Base-by-base conservation (phyloP, 768 basidiomycete genomes). In the Neoboletus subvelutipes region DNA sequence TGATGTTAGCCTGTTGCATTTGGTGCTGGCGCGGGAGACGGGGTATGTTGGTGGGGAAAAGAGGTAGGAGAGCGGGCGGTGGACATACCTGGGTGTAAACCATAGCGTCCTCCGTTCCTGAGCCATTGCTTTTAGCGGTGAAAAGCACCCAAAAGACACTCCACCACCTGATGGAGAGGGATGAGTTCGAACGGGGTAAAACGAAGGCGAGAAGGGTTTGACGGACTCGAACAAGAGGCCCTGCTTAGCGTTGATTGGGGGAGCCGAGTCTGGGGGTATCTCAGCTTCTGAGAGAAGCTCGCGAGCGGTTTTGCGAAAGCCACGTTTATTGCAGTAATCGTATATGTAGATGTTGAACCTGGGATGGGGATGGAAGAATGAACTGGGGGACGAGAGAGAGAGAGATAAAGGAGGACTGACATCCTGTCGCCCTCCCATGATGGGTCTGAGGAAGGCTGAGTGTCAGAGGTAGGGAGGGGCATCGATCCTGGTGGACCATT, bases 311-410 rank as follows among this genome's bases (percentile, higher is more conserved):
- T 86, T 88, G 64, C 71, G 75, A 63, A 84, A 92, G 52, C 90
- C 90, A 51, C 89, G 85, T 73, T 92, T 92, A 66, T 68, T 74
- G 74, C 90, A 92, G 66, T 92, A 92, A 75, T 92, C 90, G 67
- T 87, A 81, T 63, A 92, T 92, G 74, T 92, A 92, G 68, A 92
- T 90, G 74, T 92, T 91, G 72, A 92, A 92, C 90, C 90, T 92
- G 72, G 54, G 18, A 42, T 28, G 58, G 42, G 29, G 43, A 34
- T 5, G 41, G 59, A 47, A 43, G 57, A 53, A 58, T 56, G 52
- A 59, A 58, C 6, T 7, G 45, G 34, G 37, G 43, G 24, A 31
- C 2, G 52, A 29, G 37, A 52, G 29, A 22, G 33, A 52, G 52
- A 40, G 52, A 59, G 50, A 57, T 36, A 22, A 52, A 49, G 45